A percentile compares a stretch with the other conserved stretches of the same genome.
phyloP scores from a whole-genome alignment of 106 monocot genomes.

The Allium fistulosum region DNA sequence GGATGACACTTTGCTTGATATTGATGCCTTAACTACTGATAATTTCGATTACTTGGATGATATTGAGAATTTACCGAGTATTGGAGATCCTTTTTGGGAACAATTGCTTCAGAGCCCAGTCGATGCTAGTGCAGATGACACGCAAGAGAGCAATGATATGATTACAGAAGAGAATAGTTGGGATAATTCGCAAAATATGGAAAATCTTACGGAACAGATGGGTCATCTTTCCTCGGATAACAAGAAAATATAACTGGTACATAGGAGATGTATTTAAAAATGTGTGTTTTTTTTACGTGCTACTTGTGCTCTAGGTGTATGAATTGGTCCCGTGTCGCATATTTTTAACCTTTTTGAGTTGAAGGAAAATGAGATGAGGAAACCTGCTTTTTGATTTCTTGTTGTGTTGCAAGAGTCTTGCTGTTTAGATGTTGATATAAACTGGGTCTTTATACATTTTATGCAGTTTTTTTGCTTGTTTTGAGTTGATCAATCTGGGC shows the following conservation, averaged over 20 bases:
- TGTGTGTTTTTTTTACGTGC: background rate
- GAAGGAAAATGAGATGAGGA: constrained; percentile 1
- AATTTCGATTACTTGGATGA: constrained; percentile 5
- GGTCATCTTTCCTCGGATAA: constrained; percentile 31
- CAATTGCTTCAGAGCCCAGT: constrained; percentile 19
- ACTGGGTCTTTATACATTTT: background rate
- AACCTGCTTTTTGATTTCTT: constrained; percentile 3
- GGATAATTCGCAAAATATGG: constrained; percentile 24
- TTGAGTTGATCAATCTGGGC: too few species aligned
- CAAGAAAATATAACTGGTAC: constrained; percentile 1
- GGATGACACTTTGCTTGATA: constrained; percentile 1
- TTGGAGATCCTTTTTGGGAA: constrained; percentile 43
- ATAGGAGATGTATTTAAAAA: too few species aligned
- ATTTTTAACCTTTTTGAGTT: background rate
- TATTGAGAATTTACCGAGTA: constrained; percentile 20
- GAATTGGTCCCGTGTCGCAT: background rate
- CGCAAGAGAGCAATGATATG: constrained; percentile 15
- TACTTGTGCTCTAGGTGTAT: background rate
- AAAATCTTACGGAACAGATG: constrained; percentile 42
- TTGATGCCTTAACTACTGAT: too few species aligned
- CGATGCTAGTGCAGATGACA: constrained; percentile 15
- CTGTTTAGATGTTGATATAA: constrained; percentile 12
- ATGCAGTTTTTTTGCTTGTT: too few species aligned
- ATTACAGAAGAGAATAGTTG: constrained; percentile 5
- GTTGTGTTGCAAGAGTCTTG: background rate